A percentile compares a stretch with the other conserved stretches of the same genome.
phyloP scores from a whole-genome alignment of 192 early-diverging fungal genomes.

The Funneliformis geosporum region DNA sequence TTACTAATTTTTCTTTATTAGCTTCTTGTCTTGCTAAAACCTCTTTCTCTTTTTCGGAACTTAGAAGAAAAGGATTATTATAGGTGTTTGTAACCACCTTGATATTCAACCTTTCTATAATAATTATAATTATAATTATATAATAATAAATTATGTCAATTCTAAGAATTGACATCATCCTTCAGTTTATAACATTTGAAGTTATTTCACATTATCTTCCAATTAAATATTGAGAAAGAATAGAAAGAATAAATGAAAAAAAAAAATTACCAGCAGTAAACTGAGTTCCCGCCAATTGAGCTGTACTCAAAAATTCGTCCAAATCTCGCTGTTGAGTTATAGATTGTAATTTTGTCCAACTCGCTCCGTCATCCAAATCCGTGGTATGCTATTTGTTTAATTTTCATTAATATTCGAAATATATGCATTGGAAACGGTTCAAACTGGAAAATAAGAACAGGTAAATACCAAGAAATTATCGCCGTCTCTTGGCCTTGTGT shows the following conservation, averaged over 20 bases:
- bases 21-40: constrained; percentile 76
- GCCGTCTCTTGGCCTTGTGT: constrained; percentile 44
- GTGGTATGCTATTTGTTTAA: constrained; percentile 72
- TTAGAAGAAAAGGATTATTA: constrained; percentile 82
- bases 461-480: constrained; percentile 44
- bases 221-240: background rate
- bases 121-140: constrained; percentile 1
- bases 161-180: too few species aligned
- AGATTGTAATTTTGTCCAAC: constrained; percentile 87
- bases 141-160: background rate
- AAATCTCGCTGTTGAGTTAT: constrained; percentile 97
- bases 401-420: background rate
- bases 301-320: constrained; percentile 93
- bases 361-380: constrained; percentile 78
- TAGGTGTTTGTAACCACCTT: constrained; percentile 73
- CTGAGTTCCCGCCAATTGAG: constrained; percentile 91
- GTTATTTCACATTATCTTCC: background rate
- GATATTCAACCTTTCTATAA: constrained; percentile 75
- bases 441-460: too few species aligned
- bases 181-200: constrained; percentile 25
- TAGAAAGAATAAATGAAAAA: background rate
- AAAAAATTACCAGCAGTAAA: constrained; percentile 77
- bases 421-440: too few species aligned
- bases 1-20: constrained; percentile 72
- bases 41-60: constrained; percentile 75